phyloP scores from a whole-genome alignment of 2,329 filamentous ascomycete species.

The Xylaria sp. region DNA sequence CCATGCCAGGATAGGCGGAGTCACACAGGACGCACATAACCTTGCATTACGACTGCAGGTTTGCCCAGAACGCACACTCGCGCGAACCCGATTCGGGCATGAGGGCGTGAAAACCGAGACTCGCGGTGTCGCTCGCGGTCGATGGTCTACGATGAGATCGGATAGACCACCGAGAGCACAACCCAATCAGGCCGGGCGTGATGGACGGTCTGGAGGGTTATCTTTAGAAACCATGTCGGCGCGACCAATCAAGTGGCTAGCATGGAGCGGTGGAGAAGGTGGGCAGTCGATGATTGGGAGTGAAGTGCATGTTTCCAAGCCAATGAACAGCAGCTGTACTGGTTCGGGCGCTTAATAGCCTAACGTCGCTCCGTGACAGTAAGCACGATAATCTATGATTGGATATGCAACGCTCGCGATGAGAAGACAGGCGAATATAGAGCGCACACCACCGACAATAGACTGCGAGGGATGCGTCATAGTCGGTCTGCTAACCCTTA shows the following conservation, averaged over 20 bases:
- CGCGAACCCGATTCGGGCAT: slow-evolving; percentile 46
- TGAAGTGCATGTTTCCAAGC: slow-evolving; percentile 42
- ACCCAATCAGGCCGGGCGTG: slow-evolving; percentile 45
- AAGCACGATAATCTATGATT: slow-evolving; percentile 36
- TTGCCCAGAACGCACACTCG: slow-evolving; percentile 43
- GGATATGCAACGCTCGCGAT: slow-evolving; percentile 36
- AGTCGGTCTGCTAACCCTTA: slow-evolving; percentile 12
- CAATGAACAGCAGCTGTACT: slow-evolving; percentile 45
- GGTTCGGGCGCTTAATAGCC: slow-evolving; percentile 49
- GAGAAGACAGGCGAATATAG: slow-evolving; percentile 14
- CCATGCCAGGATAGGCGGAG: slow-evolving; percentile 33
- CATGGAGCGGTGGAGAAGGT: slow-evolving; percentile 42
- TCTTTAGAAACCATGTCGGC: slow-evolving; percentile 47
- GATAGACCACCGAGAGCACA: slow-evolving; percentile 26
- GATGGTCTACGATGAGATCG: slow-evolving; percentile 38
- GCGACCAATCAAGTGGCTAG: slow-evolving; percentile 43
- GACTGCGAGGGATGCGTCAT: slow-evolving; percentile 23
- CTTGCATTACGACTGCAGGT: slow-evolving; percentile 45
- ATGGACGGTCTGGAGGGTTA: slow-evolving; percentile 41
- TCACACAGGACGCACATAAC: slow-evolving; percentile 44
- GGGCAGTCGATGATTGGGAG: slow-evolving; percentile 43
- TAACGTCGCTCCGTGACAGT: slow-evolving; percentile 36
- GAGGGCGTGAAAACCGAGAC: slow-evolving; percentile 43
- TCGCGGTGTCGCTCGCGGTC: slow-evolving; percentile 41
- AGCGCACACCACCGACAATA: slow-evolving; percentile 21